phyloP scores from a whole-genome alignment of 164 flowering plant species.

The Chloranthus sessilifolius region DNA sequence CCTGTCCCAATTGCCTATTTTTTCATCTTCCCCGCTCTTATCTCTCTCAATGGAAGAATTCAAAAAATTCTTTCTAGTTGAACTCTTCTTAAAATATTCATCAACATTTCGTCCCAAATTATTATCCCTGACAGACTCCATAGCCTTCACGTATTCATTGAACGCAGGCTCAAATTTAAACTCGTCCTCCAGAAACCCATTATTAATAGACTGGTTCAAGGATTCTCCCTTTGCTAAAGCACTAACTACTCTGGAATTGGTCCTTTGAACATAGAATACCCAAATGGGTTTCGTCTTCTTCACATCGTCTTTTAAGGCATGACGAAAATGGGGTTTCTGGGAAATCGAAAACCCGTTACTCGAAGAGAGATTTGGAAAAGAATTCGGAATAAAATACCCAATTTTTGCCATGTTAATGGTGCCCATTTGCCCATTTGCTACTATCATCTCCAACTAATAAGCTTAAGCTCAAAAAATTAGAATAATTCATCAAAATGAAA shows the following conservation, averaged over 20 bases:
- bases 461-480: background rate
- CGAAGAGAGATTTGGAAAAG: conserved; percentile 7
- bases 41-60: conserved; percentile 2
- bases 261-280: conserved; percentile 5
- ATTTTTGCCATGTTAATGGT: conserved; percentile 21
- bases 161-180: conserved; percentile 65
- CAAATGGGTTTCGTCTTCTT: conserved; percentile 17
- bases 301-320: conserved; percentile 10
- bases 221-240: conserved; percentile 24
- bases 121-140: conserved; percentile 60
- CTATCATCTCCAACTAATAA: conserved; percentile 7
- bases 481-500: too few relatives aligned
- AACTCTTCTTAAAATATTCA: background rate
- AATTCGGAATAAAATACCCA: conserved; percentile 12
- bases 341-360: conserved; percentile 18
- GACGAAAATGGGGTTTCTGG: conserved; percentile 21
- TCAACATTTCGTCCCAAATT: conserved; percentile 6
- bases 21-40: background rate
- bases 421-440: conserved; percentile 26
- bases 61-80: background rate
- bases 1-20: background rate
- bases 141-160: conserved; percentile 72
- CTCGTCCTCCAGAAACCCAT: conserved; percentile 38
- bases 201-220: conserved; percentile 12
- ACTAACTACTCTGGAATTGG: conserved; percentile 10